Evolutionary conservation across 495 filamentous ascomycete species (phyloP).

Genomic region (Venustampulla echinocandica): DNA sequence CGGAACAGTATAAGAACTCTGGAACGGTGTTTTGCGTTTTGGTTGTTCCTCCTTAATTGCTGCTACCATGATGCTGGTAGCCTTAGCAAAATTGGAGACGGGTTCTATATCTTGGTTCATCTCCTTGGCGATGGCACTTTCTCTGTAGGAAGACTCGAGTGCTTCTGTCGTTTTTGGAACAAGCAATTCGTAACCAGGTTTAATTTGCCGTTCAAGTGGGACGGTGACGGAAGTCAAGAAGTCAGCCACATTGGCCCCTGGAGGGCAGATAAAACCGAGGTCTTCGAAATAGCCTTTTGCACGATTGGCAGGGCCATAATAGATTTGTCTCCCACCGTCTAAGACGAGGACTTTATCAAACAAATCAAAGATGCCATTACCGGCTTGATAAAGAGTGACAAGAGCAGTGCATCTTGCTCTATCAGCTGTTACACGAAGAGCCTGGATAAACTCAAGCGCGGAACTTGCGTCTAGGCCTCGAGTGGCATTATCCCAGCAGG

Average conservation of each 20-base stretch:
- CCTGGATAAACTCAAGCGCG: conserved; percentile 68
- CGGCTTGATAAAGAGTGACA: conserved; percentile 78
- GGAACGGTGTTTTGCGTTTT: conserved; percentile 45
- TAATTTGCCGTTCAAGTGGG: conserved; percentile 49
- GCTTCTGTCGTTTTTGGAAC: conserved; percentile 45
- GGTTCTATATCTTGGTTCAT: not conserved
- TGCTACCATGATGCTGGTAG: too few relatives aligned
- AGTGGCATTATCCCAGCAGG: conserved; percentile 72
- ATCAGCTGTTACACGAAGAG: conserved; percentile 57
- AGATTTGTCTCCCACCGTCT: conserved; percentile 57
- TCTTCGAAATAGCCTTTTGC: conserved; percentile 47
- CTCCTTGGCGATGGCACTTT: conserved; percentile 37
- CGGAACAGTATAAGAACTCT: conserved; percentile 44
- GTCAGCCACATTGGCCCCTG: conserved; percentile 57
- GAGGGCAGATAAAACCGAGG: conserved; percentile 41
- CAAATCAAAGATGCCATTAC: conserved; percentile 70
- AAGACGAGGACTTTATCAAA: conserved; percentile 82
- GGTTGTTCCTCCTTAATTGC: too few relatives aligned
- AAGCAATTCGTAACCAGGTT: conserved; percentile 36
- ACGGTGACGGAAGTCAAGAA: conserved; percentile 60
- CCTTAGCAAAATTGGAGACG: too few relatives aligned
- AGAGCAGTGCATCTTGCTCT: conserved; percentile 55
- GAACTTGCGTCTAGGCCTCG: conserved; percentile 73
- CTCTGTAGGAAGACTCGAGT: conserved; percentile 49
- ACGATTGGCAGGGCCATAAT: conserved; percentile 26